Conservation (phyloP, 129 eudicot genomes). For the Flaveria brownii region DNA sequence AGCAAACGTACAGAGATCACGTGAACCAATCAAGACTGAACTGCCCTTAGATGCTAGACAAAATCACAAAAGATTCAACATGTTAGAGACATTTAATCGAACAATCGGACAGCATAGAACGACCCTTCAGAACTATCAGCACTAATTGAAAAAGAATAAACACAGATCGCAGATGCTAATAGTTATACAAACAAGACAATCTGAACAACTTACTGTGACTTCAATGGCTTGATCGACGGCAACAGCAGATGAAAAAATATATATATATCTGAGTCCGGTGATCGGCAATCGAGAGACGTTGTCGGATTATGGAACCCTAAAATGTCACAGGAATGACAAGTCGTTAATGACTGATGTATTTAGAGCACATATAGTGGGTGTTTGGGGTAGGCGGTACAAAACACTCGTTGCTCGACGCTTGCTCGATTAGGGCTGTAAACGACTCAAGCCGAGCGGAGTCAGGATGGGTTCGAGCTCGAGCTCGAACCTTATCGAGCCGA, state of each 20-base stretch:
- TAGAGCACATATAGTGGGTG: too few relatives aligned
- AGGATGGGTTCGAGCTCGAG: too few relatives aligned
- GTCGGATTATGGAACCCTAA: slow-evolving; percentile 1
- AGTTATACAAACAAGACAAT: background rate
- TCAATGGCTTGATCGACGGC: background rate
- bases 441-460: too few relatives aligned
- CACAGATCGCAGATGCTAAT: background rate
- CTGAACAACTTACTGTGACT: slow-evolving; percentile 11
- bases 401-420: too few relatives aligned
- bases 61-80: background rate
- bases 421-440: too few relatives aligned
- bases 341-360: too few relatives aligned
- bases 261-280: background rate
- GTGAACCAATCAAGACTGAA: too few relatives aligned
- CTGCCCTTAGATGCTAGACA: too few relatives aligned
- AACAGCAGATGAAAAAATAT: background rate
- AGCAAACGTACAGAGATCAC: too few relatives aligned
- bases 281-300: background rate
- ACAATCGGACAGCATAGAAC: background rate
- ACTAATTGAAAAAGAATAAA: background rate
- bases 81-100: slow-evolving; percentile 2
- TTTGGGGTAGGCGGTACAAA: too few relatives aligned
- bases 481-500: too few relatives aligned
- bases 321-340: too few relatives aligned
- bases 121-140: background rate